Percentiles rank a stretch among this genome's conserved stretches.
phyloP scores from a whole-genome alignment of 2,329 filamentous ascomycete genomes.

The Fusarium sublunatum region DNA sequence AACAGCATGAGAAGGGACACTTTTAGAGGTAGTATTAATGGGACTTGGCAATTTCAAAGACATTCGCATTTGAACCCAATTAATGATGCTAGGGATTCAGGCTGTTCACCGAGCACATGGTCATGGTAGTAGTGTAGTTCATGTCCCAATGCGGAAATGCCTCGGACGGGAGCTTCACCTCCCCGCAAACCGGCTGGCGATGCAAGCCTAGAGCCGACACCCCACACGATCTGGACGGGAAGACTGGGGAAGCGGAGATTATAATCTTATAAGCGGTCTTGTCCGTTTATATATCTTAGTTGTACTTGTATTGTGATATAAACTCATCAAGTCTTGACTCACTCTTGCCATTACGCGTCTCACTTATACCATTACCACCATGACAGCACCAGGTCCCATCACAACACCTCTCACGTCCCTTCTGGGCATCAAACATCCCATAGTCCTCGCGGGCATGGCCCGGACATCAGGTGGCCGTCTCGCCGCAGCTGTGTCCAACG shows the following conservation, averaged over 20 bases:
- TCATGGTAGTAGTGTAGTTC: constrained; percentile 34
- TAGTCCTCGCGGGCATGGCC: constrained; percentile 95
- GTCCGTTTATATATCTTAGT: background rate
- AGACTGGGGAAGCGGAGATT: background rate
- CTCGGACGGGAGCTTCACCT: constrained; percentile 45
- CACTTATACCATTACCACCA: constrained; percentile 40
- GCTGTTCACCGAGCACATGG: constrained; percentile 14
- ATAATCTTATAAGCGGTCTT: background rate
- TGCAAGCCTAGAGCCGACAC: constrained; percentile 21
- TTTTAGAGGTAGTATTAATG: constrained; percentile 15
- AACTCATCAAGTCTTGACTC: background rate
- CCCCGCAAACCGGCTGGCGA: constrained; percentile 47
- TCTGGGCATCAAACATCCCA: constrained; percentile 85
- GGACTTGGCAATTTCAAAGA: background rate
- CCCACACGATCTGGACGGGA: constrained; percentile 19
- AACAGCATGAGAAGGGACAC: constrained; percentile 1
- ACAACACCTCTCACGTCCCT: constrained; percentile 82
- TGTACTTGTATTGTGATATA: background rate
- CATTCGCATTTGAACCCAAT: no score
- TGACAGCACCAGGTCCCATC: constrained; percentile 65
- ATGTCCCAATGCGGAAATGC: constrained; percentile 50
- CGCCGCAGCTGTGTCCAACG: constrained; percentile 88
- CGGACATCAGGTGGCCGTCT: constrained; percentile 81
- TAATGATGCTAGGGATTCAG: background rate
- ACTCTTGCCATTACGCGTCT: background rate